Base-by-base conservation (phyloP, 1,284 basidiomycete genomes). In the Gastroboletus turbinatus region DNA sequence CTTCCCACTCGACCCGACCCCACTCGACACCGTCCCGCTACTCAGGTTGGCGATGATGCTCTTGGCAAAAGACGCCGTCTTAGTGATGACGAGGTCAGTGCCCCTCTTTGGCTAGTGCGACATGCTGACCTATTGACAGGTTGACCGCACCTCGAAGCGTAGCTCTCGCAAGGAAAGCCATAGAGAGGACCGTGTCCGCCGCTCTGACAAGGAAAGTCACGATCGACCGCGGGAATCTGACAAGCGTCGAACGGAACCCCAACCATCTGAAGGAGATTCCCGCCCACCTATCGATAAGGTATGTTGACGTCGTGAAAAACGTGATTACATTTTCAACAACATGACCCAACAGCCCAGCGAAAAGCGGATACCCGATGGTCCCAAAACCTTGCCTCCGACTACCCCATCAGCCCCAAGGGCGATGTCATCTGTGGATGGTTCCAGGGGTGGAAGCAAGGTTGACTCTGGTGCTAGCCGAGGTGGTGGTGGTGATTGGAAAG, bases 381-480 rank as follows among this genome's bases (percentile, higher is more conserved):
- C 80, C 19, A 83, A 84, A 65, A 69, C 72, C 21, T 69, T 82
- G 40, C 82, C 85, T 16, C 75, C 84, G 7, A 80, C 74, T 43
- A 83, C 84, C 5, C 88, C 88, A 29, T 87, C 85, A 50, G 88
- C 80, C 14, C 89, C 88, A 29, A 79, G 88, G 60, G 86, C 87
- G 4, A 89, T 88, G 87, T 76, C 80, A 21, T 71, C 76, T 29
- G 70, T 67, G 47, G 75, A 78, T 35, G 60, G 72, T 40, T 64
- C 72, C 30, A 73, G 75, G 50, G 65, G 71, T 48, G 68, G 60
- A 25, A 78, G 53, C 45, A 82, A 67, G 65, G 61, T 69, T 14
- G 67, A 68, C 35, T 51, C 67, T 56, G 62, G 65, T 45, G 67
- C 72, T 57, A 76, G 76, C 53, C 76, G 80, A 57, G 49, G 64